A percentile compares a stretch with the other conserved stretches of the same genome.
Evolutionary conservation across 1,284 basidiomycete genomes (phyloP).

Genomic region (Sanghuangporus weigelae): DNA sequence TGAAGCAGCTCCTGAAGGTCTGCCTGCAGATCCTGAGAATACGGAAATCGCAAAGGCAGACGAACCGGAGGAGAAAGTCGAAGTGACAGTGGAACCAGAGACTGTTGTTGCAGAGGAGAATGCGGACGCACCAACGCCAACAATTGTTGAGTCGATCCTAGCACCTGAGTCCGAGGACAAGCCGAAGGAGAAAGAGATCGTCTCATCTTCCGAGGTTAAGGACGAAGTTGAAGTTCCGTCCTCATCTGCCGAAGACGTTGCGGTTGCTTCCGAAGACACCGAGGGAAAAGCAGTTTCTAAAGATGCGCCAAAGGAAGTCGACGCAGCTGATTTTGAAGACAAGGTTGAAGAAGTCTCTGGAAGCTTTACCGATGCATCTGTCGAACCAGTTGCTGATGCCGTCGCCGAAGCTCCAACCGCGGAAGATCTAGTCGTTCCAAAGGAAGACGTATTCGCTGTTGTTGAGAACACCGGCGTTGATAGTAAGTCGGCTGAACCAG

Average conservation of each 20-base stretch:
- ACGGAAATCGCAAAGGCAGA: background rate
- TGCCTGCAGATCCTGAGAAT: background rate
- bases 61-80: background rate
- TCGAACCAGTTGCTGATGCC: background rate
- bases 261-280: background rate
- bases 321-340: background rate
- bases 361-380: background rate
- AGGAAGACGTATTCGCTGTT: background rate
- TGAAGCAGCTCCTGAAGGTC: background rate
- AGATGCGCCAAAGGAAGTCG: background rate
- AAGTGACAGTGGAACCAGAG: background rate
- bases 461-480: background rate
- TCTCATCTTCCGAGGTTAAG: background rate
- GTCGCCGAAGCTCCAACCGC: background rate
- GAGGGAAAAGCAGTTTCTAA: background rate
- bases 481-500: background rate
- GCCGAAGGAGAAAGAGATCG: background rate
- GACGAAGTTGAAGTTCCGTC: background rate
- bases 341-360: background rate
- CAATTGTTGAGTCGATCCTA: background rate
- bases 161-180: background rate
- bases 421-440: background rate
- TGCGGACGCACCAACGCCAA: background rate
- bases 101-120: background rate
- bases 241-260: background rate